phyloP scores from a whole-genome alignment of 75 land plant genomes.

The Gnetum montanum region DNA sequence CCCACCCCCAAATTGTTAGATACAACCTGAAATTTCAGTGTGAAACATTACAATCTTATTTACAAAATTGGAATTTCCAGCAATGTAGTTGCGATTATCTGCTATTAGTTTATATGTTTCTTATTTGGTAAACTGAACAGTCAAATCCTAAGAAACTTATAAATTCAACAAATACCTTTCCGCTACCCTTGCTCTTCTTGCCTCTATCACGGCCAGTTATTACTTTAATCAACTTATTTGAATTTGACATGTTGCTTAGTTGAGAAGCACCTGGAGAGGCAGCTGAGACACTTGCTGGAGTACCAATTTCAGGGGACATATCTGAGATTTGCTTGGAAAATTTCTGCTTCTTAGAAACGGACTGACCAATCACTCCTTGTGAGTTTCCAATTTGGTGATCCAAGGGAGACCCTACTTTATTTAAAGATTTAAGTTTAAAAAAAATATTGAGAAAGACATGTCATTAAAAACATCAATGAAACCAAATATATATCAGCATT shows the following conservation, averaged over 20 bases:
- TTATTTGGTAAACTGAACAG: no score
- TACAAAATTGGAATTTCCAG: no score
- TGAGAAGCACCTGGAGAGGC: slow-evolving; percentile 57
- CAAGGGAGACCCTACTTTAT: neutral
- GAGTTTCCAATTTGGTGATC: slow-evolving; percentile 8
- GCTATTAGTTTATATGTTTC: no score
- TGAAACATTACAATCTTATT: neutral
- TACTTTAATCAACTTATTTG: slow-evolving; percentile 56
- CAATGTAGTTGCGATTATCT: no score
- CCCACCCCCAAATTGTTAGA: slow-evolving; percentile 53
- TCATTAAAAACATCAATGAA: no score
- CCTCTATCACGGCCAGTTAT: slow-evolving; percentile 61
- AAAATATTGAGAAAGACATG: no score
- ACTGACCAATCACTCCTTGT: slow-evolving; percentile 45
- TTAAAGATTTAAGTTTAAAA: no score
- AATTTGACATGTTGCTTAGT: slow-evolving; percentile 53
- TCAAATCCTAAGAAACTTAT: no score
- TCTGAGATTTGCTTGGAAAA: slow-evolving; percentile 49
- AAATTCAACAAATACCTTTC: no score
- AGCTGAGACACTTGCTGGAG: slow-evolving; percentile 25
- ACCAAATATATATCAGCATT: no score
- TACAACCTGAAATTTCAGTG: slow-evolving; percentile 40
- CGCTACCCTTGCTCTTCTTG: slow-evolving; percentile 40
- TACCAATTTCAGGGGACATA: slow-evolving; percentile 27
- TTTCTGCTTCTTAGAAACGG: slow-evolving; percentile 45